Conservation (phyloP, 805 yeast species). For the Brettanomyces anomalus region DNA sequence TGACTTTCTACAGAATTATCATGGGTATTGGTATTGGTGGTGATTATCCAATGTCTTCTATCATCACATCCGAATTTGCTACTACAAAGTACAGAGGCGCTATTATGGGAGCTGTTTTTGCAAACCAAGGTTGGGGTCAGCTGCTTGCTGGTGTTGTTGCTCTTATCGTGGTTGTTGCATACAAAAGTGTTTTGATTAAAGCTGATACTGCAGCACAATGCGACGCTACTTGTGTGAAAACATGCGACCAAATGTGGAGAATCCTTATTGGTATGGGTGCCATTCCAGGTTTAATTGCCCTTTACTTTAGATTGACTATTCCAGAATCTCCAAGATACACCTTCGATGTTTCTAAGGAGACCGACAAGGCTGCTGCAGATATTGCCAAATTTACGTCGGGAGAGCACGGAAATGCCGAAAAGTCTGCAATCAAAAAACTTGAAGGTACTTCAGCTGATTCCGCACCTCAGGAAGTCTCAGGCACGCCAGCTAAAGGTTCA, state of each 20-base stretch:
- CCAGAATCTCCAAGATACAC: conserved; percentile 93
- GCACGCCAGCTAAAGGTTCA: conserved; percentile 70
- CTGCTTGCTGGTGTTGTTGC: conserved; percentile 80
- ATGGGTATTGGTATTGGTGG: conserved; percentile 98
- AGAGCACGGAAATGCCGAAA: conserved; percentile 39
- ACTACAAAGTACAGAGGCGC: conserved; percentile 98
- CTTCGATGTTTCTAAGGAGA: conserved; percentile 60
- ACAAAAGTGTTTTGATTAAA: conserved; percentile 48
- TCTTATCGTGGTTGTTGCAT: conserved; percentile 65
- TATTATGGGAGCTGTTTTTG: conserved; percentile 91
- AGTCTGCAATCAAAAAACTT: conserved; percentile 28
- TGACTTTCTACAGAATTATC: conserved; percentile 70
- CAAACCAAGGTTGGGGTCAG: conserved; percentile 97
- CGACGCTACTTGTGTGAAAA: conserved; percentile 57
- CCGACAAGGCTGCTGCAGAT: conserved; percentile 49
- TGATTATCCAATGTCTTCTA: conserved; percentile 91
- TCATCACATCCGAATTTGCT: conserved; percentile 85
- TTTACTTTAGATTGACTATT: conserved; percentile 86
- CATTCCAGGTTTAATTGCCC: conserved; percentile 78
- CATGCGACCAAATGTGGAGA: conserved; percentile 95
- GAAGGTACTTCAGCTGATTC: conserved; percentile 34
- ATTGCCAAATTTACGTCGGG: conserved; percentile 42
- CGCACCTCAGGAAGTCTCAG: conserved; percentile 6
- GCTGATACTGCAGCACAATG: conserved; percentile 54
- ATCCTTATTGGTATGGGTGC: conserved; percentile 81